Evolutionary conservation across 148 eudicot genomes (phyloP).

Genomic region (Rhododendron griersonianum): DNA sequence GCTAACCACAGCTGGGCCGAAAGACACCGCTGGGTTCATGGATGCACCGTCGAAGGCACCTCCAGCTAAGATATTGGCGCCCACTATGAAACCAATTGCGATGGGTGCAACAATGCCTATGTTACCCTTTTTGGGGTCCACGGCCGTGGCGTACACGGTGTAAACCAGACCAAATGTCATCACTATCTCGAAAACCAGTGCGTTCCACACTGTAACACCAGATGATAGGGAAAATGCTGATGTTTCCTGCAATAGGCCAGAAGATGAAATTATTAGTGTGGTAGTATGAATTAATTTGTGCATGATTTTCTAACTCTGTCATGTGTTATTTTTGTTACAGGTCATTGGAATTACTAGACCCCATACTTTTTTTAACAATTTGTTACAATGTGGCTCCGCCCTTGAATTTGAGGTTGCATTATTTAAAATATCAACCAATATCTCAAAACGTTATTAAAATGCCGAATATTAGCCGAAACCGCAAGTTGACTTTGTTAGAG

Average conservation of each 20-base stretch:
- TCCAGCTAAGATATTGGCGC: constrained; percentile 68
- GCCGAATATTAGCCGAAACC: background rate
- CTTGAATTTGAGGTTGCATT: no score
- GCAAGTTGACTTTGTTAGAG: background rate
- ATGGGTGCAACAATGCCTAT: constrained; percentile 62
- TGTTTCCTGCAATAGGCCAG: constrained; percentile 32
- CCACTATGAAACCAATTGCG: constrained; percentile 64
- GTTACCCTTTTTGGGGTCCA: constrained; percentile 66
- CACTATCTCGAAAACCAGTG: constrained; percentile 61
- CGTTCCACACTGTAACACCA: constrained; percentile 49
- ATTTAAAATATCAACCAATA: no score
- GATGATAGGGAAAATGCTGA: constrained; percentile 61
- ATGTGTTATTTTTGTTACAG: no score
- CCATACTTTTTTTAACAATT: no score
- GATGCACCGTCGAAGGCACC: constrained; percentile 72
- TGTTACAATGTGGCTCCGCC: no score
- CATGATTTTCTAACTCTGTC: background rate
- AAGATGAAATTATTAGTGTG: background rate
- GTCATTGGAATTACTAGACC: no score
- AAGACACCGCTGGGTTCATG: constrained; percentile 75
- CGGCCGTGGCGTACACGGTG: constrained; percentile 70
- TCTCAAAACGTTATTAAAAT: background rate
- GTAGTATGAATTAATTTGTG: background rate
- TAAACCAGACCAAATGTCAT: constrained; percentile 72
- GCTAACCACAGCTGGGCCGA: constrained; percentile 73